phyloP scores from a whole-genome alignment of 1,284 basidiomycete species.

The Cystobasidium slooffiae region DNA sequence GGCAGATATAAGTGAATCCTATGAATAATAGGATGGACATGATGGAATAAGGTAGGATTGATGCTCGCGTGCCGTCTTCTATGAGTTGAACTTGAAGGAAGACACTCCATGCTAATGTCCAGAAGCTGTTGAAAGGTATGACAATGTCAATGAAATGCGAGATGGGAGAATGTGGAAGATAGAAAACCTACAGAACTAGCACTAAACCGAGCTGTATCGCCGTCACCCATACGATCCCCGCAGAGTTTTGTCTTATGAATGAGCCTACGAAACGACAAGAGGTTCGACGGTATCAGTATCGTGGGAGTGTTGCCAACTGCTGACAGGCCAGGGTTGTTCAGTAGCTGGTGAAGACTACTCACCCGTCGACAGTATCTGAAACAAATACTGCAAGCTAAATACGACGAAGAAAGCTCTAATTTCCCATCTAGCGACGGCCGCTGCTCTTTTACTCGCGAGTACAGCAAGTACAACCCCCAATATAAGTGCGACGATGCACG shows the following conservation, averaged over 20 bases:
- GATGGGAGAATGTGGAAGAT: neutral
- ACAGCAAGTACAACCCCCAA: conserved; percentile 48
- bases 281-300: neutral
- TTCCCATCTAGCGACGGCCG: conserved; percentile 51
- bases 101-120: conserved; percentile 47
- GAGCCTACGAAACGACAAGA: conserved; percentile 7
- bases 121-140: conserved; percentile 12
- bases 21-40: conserved; percentile 47
- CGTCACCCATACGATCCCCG: conserved; percentile 40
- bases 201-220: conserved; percentile 42
- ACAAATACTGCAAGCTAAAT: conserved; percentile 50
- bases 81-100: conserved; percentile 53
- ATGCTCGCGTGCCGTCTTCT: conserved; percentile 52
- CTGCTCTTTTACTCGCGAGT: conserved; percentile 46
- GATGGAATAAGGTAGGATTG: conserved; percentile 43
- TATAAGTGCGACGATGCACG: conserved; percentile 49
- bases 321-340: no score
- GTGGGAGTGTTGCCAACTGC: no score
- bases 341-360: neutral
- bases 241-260: conserved; percentile 23
- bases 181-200: conserved; percentile 18
- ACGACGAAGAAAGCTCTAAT: conserved; percentile 49
- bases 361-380: conserved; percentile 48
- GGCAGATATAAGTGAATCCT: conserved; percentile 51
- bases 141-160: neutral